Evolutionary conservation across 169 alveolate species (phyloP).

Genomic region (Eimeria necatrix): DNA sequence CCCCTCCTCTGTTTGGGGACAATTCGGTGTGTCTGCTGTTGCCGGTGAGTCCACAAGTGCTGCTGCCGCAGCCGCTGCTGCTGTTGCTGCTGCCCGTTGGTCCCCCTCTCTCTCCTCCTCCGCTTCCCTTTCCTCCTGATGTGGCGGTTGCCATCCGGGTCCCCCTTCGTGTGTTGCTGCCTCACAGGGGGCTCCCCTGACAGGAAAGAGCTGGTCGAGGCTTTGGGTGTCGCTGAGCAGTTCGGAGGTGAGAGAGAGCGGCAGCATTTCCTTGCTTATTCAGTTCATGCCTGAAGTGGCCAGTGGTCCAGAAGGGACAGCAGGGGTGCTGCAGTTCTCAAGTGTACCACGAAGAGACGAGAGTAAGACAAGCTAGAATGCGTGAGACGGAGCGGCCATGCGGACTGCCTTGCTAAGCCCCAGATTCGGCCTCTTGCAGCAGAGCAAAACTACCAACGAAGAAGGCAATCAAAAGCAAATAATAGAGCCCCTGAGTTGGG

Average conservation of each 20-base stretch:
- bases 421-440: too few relatives aligned
- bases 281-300: background rate
- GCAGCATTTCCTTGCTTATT: background rate
- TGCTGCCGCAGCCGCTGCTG: background rate
- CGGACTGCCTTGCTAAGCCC: too few relatives aligned
- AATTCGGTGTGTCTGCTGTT: background rate
- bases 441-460: too few relatives aligned
- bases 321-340: too few relatives aligned
- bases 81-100: background rate
- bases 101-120: background rate
- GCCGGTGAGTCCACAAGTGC: background rate
- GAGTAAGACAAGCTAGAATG: too few relatives aligned
- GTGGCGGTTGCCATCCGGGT: constrained; percentile 15
- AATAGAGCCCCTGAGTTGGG: too few relatives aligned
- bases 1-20: constrained; percentile 49
- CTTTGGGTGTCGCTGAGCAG: background rate
- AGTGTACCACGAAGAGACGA: too few relatives aligned
- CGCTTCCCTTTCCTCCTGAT: background rate
- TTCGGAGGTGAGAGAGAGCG: constrained; percentile 41
- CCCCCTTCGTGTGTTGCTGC: background rate
- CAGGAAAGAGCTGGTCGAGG: constrained; percentile 12
- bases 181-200: background rate
- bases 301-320: too few relatives aligned
- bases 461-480: background rate
- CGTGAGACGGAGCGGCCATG: too few relatives aligned